Conservation (phyloP, 1,139 yeast genomes). For the Kluyveromyces sp. region DNA sequence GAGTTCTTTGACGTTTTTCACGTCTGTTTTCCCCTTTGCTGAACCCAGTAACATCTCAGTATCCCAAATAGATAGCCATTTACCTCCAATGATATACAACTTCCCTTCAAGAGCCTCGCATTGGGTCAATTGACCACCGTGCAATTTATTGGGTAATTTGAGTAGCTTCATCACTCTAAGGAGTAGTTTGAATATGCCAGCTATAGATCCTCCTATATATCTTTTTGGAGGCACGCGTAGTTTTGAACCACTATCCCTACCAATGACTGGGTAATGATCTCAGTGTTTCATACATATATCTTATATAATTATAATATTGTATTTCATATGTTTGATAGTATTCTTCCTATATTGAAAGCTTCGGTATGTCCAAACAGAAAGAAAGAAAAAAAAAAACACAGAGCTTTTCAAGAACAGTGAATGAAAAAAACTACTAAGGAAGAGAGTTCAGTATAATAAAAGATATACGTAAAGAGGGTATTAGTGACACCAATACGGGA, state of each 20-base stretch:
- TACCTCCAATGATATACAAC: slow-evolving; percentile 17
- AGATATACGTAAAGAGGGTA: background rate
- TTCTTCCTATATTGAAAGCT: too few relatives aligned
- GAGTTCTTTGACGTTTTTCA: slow-evolving; percentile 14
- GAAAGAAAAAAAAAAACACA: too few relatives aligned
- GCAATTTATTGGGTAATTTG: slow-evolving; percentile 26
- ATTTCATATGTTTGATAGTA: too few relatives aligned
- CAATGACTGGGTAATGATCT: too few relatives aligned
- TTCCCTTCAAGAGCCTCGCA: slow-evolving; percentile 6
- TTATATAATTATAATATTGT: too few relatives aligned
- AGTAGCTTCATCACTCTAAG: slow-evolving; percentile 28
- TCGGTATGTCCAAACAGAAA: too few relatives aligned
- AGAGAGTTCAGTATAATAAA: background rate
- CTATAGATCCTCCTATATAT: background rate
- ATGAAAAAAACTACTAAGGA: too few relatives aligned
- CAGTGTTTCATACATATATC: too few relatives aligned
- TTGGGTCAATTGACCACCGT: slow-evolving; percentile 19
- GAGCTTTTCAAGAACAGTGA: too few relatives aligned
- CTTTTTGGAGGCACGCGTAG: background rate
- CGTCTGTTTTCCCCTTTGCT: slow-evolving; percentile 23
- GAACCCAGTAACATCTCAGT: slow-evolving; percentile 24
- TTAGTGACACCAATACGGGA: background rate
- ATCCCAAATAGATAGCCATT: slow-evolving; percentile 36
- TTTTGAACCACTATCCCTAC: background rate
- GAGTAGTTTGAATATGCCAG: background rate